These are phyloP conservation scores for Mercurialis annua DNA, from an alignment of 345 rosid genomes.

Conservation along the genomic window DNA sequence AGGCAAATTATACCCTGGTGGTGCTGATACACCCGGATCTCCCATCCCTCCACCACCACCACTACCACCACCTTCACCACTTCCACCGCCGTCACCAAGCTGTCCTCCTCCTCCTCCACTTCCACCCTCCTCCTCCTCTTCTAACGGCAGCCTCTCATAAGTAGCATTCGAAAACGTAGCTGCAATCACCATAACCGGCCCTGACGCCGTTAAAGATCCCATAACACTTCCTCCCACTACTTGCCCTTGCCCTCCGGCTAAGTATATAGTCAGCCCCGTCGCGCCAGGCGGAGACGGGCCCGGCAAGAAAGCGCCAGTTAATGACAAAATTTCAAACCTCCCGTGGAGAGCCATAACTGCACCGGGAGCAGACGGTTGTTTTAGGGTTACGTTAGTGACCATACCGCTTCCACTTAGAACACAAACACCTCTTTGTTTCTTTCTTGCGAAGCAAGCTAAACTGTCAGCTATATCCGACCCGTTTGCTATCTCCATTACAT, in stretches of 20 bases:
- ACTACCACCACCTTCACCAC: slow-evolving; percentile 2
- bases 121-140: slow-evolving; percentile 27
- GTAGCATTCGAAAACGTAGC: slow-evolving; percentile 30
- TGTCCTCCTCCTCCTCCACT: slow-evolving; percentile 14
- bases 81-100: slow-evolving; percentile 11
- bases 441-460: slow-evolving; percentile 55
- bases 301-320: slow-evolving; percentile 26
- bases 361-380: slow-evolving; percentile 43
- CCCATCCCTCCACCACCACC: slow-evolving; percentile 19
- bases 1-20: slow-evolving; percentile 19
- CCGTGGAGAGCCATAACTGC: slow-evolving; percentile 30
- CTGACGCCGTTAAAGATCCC: slow-evolving; percentile 25
- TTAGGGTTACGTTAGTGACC: slow-evolving; percentile 60
- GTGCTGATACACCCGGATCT: slow-evolving; percentile 19
- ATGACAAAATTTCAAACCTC: slow-evolving; percentile 25
- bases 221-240: slow-evolving; percentile 30
- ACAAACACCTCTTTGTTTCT: slow-evolving; percentile 55
- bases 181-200: slow-evolving; percentile 29
- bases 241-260: slow-evolving; percentile 34
- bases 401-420: slow-evolving; percentile 61
- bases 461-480: slow-evolving; percentile 58
- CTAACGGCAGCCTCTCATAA: slow-evolving; percentile 28
- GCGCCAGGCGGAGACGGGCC: slow-evolving; percentile 27
- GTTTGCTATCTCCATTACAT: slow-evolving; percentile 59
- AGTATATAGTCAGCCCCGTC: slow-evolving; percentile 24